Conservation (phyloP, 768 basidiomycete species). For the Kwoniella pini region DNA sequence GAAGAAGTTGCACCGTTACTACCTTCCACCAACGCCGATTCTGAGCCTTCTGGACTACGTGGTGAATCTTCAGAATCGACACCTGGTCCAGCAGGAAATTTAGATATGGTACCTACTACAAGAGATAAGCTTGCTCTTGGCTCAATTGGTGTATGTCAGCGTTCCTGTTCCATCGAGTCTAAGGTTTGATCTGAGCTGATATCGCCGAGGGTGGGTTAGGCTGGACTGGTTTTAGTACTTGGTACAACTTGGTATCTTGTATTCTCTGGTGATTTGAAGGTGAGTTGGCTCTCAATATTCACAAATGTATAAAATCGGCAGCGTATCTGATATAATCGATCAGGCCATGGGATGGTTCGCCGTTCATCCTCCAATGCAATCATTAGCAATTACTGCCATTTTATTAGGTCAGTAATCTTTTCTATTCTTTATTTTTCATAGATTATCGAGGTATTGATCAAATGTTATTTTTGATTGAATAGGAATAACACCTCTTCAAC, state of each 20-base stretch:
- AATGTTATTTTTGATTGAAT: neutral
- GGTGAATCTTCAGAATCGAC: no score
- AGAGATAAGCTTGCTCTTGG: constrained; percentile 20
- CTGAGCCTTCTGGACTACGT: constrained; percentile 5
- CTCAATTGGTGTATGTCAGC: constrained; percentile 3
- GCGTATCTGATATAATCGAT: neutral
- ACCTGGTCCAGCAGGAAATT: neutral
- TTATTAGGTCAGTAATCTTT: constrained; percentile 61
- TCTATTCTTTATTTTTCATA: neutral
- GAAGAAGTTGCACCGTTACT: constrained; percentile 17
- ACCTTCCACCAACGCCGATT: constrained; percentile 9
- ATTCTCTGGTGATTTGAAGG: constrained; percentile 35
- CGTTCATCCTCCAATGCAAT: constrained; percentile 68
- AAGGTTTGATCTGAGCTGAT: neutral
- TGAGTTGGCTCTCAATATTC: neutral
- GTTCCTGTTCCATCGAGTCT: neutral
- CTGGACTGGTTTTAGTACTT: constrained; percentile 37
- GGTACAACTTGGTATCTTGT: constrained; percentile 43
- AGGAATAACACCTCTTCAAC: constrained; percentile 59
- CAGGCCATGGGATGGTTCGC: constrained; percentile 63
- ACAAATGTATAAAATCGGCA: neutral
- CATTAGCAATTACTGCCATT: constrained; percentile 62
- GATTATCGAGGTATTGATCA: no score
- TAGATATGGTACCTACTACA: constrained; percentile 20
- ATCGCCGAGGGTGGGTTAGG: constrained; percentile 4